phyloP scores from a whole-genome alignment of 164 flowering plant genomes.

The Liriodendron chinense region DNA sequence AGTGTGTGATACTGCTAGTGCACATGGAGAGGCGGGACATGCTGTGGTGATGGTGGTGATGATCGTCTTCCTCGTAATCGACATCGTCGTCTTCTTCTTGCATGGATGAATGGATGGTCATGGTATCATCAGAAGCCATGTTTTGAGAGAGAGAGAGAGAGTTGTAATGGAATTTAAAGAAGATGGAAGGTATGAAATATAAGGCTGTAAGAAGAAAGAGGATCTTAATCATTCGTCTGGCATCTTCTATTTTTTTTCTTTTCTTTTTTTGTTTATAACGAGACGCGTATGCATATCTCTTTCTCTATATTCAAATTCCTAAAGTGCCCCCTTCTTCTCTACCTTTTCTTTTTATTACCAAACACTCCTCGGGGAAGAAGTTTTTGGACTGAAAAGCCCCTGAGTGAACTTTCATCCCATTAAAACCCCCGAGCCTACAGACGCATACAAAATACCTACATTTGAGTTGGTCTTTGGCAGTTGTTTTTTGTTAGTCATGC shows the following conservation, averaged over 20 bases:
- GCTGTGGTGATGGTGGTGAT: slow-evolving; percentile 12
- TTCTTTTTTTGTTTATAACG: background rate
- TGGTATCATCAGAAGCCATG: slow-evolving; percentile 36
- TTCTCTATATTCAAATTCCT: background rate
- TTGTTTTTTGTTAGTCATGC: no score
- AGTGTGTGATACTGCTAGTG: slow-evolving; percentile 12
- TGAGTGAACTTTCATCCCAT: no score
- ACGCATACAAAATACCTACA: no score
- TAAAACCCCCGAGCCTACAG: no score
- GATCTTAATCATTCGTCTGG: background rate
- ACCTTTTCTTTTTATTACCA: no score
- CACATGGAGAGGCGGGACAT: slow-evolving; percentile 39
- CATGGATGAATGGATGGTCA: slow-evolving; percentile 21
- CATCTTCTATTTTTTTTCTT: background rate
- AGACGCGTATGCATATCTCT: background rate
- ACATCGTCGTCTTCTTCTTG: slow-evolving; percentile 22
- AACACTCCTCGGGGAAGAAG: no score
- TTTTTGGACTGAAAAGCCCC: no score
- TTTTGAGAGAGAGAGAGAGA: background rate
- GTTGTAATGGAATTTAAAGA: background rate
- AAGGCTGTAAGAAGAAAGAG: background rate
- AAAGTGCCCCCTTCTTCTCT: background rate
- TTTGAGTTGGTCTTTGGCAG: no score
- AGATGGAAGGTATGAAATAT: background rate
- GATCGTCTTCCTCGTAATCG: slow-evolving; percentile 15